Conservation (phyloP, 2,329 filamentous ascomycete species). For the Falciphora oryzae region DNA sequence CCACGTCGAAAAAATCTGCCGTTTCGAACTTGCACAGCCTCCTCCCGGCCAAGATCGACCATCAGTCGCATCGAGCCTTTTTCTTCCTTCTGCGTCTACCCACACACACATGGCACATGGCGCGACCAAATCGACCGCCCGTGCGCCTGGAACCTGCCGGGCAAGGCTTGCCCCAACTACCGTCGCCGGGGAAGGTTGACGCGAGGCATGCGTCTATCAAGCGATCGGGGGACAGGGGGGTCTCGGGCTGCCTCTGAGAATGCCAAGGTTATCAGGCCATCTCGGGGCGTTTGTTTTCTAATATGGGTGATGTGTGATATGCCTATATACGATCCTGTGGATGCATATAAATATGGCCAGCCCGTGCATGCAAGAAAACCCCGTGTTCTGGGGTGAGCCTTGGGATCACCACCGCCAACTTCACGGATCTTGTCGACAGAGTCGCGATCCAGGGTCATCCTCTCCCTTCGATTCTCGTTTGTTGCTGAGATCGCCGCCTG, state of each 20-base stretch:
- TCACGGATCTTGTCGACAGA: constrained; percentile 5
- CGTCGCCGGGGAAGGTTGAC: constrained; percentile 3
- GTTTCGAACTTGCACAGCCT: constrained; percentile 1
- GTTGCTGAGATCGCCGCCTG: constrained; percentile 4
- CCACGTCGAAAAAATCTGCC: background rate
- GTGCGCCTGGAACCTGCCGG: background rate
- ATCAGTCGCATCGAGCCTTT: background rate
- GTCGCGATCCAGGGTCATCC: constrained; percentile 6
- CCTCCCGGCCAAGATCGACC: background rate
- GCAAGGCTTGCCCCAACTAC: background rate
- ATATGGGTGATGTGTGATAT: background rate
- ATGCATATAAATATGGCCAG: background rate
- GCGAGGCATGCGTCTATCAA: background rate
- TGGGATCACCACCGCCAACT: constrained; percentile 4
- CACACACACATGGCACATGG: background rate
- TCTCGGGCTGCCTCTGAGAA: background rate
- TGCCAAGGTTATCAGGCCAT: background rate
- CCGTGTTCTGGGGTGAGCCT: background rate
- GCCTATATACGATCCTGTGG: too few relatives aligned
- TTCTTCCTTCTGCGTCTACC: background rate
- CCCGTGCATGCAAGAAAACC: background rate
- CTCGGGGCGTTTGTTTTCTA: background rate
- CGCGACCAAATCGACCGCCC: background rate
- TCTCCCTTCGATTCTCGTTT: background rate
- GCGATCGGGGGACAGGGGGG: background rate